Percentiles rank a stretch among this genome's conserved stretches.
phyloP scores from a whole-genome alignment of 2,329 filamentous ascomycete genomes.

The Tolypocladium inflatum region DNA sequence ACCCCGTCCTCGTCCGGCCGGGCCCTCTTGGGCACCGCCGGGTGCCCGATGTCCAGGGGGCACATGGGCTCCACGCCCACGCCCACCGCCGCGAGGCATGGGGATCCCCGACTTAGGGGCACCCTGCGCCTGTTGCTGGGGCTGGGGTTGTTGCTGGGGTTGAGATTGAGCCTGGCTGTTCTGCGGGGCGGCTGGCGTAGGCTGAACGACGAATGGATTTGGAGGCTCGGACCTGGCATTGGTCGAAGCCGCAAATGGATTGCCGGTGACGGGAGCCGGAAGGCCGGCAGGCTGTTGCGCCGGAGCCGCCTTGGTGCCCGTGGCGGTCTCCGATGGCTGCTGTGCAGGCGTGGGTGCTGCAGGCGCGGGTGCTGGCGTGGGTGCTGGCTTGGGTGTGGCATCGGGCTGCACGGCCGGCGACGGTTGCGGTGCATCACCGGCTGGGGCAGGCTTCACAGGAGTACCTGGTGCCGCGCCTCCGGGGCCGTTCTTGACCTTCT shows the following conservation, averaged over 20 bases:
- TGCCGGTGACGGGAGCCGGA: conserved; percentile 13
- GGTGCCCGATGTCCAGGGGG: conserved; percentile 26
- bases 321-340: conserved; percentile 4
- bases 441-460: conserved; percentile 5
- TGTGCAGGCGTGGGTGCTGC: conserved; percentile 6
- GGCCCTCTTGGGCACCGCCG: conserved; percentile 23
- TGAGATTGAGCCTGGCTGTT: not conserved
- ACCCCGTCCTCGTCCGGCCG: conserved; percentile 28
- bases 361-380: conserved; percentile 2
- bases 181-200: conserved; percentile 3
- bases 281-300: conserved; percentile 10
- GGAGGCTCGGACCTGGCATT: conserved; percentile 8
- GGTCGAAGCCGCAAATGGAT: conserved; percentile 21
- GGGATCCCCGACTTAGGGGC: conserved; percentile 27
- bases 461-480: conserved; percentile 9
- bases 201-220: conserved; percentile 16
- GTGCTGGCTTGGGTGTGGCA: not conserved
- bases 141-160: conserved; percentile 10
- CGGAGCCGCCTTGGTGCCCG: conserved; percentile 7
- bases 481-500: conserved; percentile 55
- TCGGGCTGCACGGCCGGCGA: not conserved
- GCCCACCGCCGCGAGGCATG: conserved; percentile 29
- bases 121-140: conserved; percentile 10
- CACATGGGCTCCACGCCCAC: conserved; percentile 28
- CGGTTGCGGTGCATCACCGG: not conserved